Evolutionary conservation across 2,329 filamentous ascomycete species (phyloP).

Genomic region (Fusarium heterosporum): DNA sequence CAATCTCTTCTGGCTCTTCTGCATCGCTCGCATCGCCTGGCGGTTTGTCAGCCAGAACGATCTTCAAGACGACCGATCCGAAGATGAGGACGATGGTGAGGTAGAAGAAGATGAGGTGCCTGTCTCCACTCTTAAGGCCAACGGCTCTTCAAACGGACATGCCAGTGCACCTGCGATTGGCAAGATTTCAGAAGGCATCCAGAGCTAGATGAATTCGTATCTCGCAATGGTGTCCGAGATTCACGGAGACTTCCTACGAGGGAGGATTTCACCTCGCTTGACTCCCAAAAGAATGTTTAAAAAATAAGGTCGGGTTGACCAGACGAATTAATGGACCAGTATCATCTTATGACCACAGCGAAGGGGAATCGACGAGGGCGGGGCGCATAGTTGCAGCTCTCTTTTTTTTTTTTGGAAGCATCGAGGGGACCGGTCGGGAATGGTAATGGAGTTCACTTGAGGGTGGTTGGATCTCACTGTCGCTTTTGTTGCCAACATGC

Average conservation of each 20-base stretch:
- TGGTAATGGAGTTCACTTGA: constrained; percentile 32
- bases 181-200: constrained; percentile 21
- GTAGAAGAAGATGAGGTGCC: constrained; percentile 62
- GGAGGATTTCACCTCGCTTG: neutral
- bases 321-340: constrained; percentile 42
- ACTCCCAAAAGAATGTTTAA: neutral
- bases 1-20: constrained; percentile 85
- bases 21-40: constrained; percentile 80
- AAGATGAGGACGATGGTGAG: constrained; percentile 66
- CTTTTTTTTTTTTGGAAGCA: constrained; percentile 30
- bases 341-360: constrained; percentile 40
- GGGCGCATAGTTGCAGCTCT: constrained; percentile 29
- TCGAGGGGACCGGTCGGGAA: constrained; percentile 12
- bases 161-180: constrained; percentile 35
- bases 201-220: constrained; percentile 28
- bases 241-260: neutral
- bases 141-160: constrained; percentile 30
- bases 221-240: neutral
- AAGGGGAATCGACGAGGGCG: constrained; percentile 14
- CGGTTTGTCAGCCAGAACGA: constrained; percentile 72
- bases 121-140: constrained; percentile 43
- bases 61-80: constrained; percentile 78
- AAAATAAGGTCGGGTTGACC: constrained; percentile 25
- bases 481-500: constrained; percentile 40
- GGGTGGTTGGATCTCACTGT: constrained; percentile 30